Evolutionary conservation across 2,329 filamentous ascomycete species (phyloP).

Genomic region (Clathrospora elynae): DNA sequence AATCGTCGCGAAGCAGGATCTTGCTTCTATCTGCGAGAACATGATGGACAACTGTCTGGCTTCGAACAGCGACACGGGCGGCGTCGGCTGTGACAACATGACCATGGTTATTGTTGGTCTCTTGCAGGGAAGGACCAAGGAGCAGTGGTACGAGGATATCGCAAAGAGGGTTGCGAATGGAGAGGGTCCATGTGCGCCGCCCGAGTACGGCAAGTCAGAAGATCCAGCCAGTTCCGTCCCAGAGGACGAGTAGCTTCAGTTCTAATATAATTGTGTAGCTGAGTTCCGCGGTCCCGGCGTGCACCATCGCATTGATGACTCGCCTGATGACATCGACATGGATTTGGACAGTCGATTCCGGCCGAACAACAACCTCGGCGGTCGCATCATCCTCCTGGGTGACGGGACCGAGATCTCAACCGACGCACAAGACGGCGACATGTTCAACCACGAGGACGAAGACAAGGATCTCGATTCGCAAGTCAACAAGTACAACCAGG

Average conservation of each 20-base stretch:
- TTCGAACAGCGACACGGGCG: conserved; percentile 96
- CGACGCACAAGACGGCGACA: conserved; percentile 86
- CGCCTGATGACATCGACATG: conserved; percentile 69
- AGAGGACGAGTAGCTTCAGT: conserved; percentile 41
- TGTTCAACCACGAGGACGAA: conserved; percentile 89
- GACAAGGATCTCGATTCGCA: conserved; percentile 86
- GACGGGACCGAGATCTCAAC: conserved; percentile 93
- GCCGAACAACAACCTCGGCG: conserved; percentile 67
- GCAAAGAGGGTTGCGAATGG: conserved; percentile 92
- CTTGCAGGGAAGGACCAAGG: conserved; percentile 88
- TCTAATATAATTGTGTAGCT: conserved; percentile 51
- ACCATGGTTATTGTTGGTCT: conserved; percentile 93
- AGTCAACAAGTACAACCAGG: conserved; percentile 66
- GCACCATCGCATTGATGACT: conserved; percentile 57
- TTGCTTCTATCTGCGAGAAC: conserved; percentile 96
- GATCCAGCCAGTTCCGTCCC: conserved; percentile 44
- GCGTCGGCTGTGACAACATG: conserved; percentile 99
- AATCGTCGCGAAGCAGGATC: conserved; percentile 93
- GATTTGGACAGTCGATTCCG: conserved; percentile 71
- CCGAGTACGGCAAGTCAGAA: conserved; percentile 92
- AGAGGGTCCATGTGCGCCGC: conserved; percentile 96
- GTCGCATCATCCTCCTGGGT: conserved; percentile 90
- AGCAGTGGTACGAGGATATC: conserved; percentile 98
- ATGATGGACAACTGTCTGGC: conserved; percentile 99
- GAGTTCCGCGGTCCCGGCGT: conserved; percentile 58